phyloP scores from a whole-genome alignment of 2,329 filamentous ascomycete genomes.

The Botrytis aclada region DNA sequence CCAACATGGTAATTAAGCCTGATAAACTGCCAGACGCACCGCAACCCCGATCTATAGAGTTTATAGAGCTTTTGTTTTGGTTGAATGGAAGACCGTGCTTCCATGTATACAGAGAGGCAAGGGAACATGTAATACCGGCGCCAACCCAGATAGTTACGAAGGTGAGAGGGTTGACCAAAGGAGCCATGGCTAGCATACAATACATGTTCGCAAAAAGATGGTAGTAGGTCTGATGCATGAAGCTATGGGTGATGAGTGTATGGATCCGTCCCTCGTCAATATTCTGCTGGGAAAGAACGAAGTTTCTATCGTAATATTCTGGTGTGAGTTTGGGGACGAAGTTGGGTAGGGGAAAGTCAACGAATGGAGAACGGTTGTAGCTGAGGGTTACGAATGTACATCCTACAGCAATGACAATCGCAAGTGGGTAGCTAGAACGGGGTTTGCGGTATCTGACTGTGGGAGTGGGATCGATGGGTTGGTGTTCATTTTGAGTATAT shows the following conservation, averaged over 20 bases:
- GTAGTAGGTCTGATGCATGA: not conserved
- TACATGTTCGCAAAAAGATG: conserved; percentile 15
- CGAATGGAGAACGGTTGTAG: conserved; percentile 11
- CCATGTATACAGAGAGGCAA: conserved; percentile 1
- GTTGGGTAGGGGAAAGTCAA: not conserved
- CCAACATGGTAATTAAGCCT: not conserved
- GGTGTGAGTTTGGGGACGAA: not conserved
- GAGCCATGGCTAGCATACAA: not conserved
- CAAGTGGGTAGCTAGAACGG: conserved; percentile 12
- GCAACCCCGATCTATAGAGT: not conserved
- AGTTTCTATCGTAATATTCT: not conserved
- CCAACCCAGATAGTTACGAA: conserved; percentile 12
- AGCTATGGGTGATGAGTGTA: conserved; percentile 6
- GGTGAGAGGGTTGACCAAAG: not conserved
- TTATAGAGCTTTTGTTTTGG: not conserved
- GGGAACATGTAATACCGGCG: conserved; percentile 3
- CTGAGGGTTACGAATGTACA: conserved; percentile 12
- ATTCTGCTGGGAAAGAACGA: conserved; percentile 6
- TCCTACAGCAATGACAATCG: not conserved
- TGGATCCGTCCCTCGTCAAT: conserved; percentile 8
- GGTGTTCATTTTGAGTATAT: not conserved
- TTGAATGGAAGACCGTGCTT: conserved; percentile 1
- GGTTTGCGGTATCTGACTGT: not conserved
- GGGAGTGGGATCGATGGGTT: not conserved
- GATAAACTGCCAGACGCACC: conserved; percentile 15